Conservation (phyloP, 371 early-diverging fungal genomes). For the Blakeslea trispora region DNA sequence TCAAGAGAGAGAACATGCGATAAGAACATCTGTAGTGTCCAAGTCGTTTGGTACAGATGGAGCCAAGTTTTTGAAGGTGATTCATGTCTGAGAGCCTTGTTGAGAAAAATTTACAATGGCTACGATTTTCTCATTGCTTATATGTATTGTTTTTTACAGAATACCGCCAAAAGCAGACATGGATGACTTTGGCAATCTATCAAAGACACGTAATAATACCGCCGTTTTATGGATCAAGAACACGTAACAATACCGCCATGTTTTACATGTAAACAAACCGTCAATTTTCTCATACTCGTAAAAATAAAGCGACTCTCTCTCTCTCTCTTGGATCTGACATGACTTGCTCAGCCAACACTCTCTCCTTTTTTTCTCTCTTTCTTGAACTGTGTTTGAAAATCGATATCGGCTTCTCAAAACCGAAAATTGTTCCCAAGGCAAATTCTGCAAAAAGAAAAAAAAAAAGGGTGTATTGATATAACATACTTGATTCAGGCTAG, state of each 20-base stretch:
- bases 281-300: neutral
- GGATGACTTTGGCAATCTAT: too few relatives aligned
- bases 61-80: slow-evolving; percentile 10
- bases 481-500: too few relatives aligned
- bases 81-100: slow-evolving; percentile 5
- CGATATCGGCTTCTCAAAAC: too few relatives aligned
- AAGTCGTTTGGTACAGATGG: slow-evolving; percentile 6
- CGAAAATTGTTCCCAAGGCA: too few relatives aligned
- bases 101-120: neutral
- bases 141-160: slow-evolving; percentile 15
- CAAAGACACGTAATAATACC: slow-evolving; percentile 3
- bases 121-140: slow-evolving; percentile 8
- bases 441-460: too few relatives aligned
- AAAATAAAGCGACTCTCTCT: neutral
- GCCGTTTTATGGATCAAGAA: slow-evolving; percentile 4
- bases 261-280: neutral
- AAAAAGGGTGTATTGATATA: too few relatives aligned
- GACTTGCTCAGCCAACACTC: too few relatives aligned
- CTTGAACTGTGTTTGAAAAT: too few relatives aligned
- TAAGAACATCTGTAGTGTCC: neutral
- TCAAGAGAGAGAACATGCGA: slow-evolving; percentile 15
- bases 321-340: too few relatives aligned
- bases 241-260: slow-evolving; percentile 26
- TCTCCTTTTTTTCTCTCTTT: too few relatives aligned
- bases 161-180: slow-evolving; percentile 13